Evolutionary conservation across 108 stramenopile species (phyloP), one percentile per base, ranked within the genome.

Genomic region (Conticribra guillardii): DNA sequence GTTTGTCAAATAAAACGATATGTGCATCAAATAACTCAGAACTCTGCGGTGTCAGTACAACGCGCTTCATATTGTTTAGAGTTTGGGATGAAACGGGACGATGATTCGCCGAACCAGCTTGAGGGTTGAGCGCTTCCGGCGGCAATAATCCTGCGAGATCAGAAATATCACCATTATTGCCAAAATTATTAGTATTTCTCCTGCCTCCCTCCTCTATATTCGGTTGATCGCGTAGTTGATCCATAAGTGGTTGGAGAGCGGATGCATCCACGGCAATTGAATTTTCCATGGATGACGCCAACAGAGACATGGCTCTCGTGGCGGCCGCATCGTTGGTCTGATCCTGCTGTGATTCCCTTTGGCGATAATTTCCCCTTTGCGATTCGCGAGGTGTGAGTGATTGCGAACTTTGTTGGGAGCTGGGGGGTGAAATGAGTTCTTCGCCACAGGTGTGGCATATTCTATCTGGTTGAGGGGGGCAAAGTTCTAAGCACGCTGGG

Each of bases 391-490:
- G 2, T 3, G 50, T 23, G 11, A 17, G 22, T 27, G 26, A 14
- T 19, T 37, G 41, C 3, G 48, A 49, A 19, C 22, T 4, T 49
- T 67, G 26, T 33, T 31, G 4, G 46, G 22, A 23, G 56, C 22
- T 21, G 15, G 44, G 63, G 41, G 30, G 28, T 14, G 44, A 31
- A 18, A 32, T 26, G 33, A 76, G 52, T 24, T 59, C 76, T 8
- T 77, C 76, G 24, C 76, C 76, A 64, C 76, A 77, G 27, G 71
- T 72, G 4, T 26, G n/a, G 45, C 76, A 77, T 16, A 77, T 73
- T 51, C 54, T 51, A 47, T 57, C 64, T 15, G 34, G 54, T 22
- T 23, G 52, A 31, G 31, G 11, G 18, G 23, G 11, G 31, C 17
- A 28, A 30, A 2, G 1, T 67, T 72, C 71, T 54, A 32, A 22